These are phyloP conservation scores for Camellia lanceoleosa DNA, from an alignment of 148 eudicot genomes.

Conservation along the genomic window DNA sequence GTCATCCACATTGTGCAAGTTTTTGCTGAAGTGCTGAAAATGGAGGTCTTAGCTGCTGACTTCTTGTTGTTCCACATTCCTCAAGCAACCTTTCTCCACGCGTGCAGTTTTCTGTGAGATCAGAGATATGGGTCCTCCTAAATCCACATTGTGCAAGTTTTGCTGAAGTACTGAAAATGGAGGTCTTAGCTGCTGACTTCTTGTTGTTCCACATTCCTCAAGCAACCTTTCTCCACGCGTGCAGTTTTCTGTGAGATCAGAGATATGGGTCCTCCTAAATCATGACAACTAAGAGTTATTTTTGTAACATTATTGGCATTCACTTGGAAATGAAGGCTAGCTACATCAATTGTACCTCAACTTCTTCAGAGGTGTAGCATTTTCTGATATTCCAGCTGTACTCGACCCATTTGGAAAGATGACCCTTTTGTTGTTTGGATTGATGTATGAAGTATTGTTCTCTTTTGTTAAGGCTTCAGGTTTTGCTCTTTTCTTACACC, in stretches of 20 bases:
- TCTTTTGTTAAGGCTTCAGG: conserved; percentile 69
- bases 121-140: conserved; percentile 53
- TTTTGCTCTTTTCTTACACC: conserved; percentile 82
- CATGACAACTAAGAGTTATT: conserved; percentile 14
- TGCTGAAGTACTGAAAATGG: conserved; percentile 69
- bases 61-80: conserved; percentile 27
- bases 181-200: conserved; percentile 45
- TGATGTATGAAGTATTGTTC: conserved; percentile 41
- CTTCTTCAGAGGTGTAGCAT: conserved; percentile 46
- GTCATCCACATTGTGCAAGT: conserved; percentile 22
- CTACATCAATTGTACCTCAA: conserved; percentile 40
- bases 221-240: conserved; percentile 27
- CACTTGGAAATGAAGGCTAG: neutral
- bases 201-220: conserved; percentile 29
- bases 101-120: conserved; percentile 28
- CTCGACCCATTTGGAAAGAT: conserved; percentile 31
- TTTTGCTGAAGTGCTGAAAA: conserved; percentile 64
- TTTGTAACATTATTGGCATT: conserved; percentile 1
- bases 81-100: conserved; percentile 27
- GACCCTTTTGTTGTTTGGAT: conserved; percentile 69
- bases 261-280: conserved; percentile 48
- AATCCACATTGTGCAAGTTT: conserved; percentile 30
- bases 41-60: conserved; percentile 56
- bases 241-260: conserved; percentile 33
- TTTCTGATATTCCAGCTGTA: conserved; percentile 31